Evolutionary conservation across 306 rosid genomes (phyloP), one percentile per base, ranked within the genome.

Genomic region (Pterocarpus santalinus): DNA sequence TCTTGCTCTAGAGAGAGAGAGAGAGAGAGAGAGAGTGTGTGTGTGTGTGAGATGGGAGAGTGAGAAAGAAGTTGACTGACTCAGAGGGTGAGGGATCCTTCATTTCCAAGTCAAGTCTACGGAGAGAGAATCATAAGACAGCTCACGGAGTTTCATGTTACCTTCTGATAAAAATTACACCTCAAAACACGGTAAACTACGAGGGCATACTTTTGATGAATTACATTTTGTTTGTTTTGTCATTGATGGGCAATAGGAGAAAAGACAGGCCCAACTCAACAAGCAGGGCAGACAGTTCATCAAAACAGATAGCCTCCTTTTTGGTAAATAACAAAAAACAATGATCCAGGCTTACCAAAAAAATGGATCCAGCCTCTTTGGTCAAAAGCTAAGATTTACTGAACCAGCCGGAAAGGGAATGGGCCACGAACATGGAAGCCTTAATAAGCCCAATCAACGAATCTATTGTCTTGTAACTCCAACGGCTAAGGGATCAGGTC

Each of bases 81-180:
- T 75, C 15, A 47, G 53, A 2, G 13, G 53, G 14, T 9, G 47
- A 43, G 8, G 8, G 47, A 11, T n/a, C 9, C 9, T 14, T n/a
- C 8, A 6, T 60, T 75, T 5, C 74, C 66, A 77, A 78, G 81
- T 66, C 75, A 78, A 69, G 69, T 69, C 76, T 9, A 41, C 76
- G 47, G 67, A 41, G 46, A 67, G 67, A 76, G 72, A 65, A 12
- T 32, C 3, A 61, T 14, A 22, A 8, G 5, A 43, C 9, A 22
- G 1, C 28, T 22, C 47, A 5, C 47, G 8, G 43, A 3, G 9
- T 4, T 5, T 43, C 1, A 43, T 9, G 8, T 9, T 2, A 9
- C 12, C 28, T 22, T 22, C 28, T 22, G 28, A 22, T 22, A 22
- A 22, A 44, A 47, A 11, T 2, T 2, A 11, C 52, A 47, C 12